Base-by-base conservation (phyloP, 495 filamentous ascomycete species). In the Gamarada debralockiae region DNA sequence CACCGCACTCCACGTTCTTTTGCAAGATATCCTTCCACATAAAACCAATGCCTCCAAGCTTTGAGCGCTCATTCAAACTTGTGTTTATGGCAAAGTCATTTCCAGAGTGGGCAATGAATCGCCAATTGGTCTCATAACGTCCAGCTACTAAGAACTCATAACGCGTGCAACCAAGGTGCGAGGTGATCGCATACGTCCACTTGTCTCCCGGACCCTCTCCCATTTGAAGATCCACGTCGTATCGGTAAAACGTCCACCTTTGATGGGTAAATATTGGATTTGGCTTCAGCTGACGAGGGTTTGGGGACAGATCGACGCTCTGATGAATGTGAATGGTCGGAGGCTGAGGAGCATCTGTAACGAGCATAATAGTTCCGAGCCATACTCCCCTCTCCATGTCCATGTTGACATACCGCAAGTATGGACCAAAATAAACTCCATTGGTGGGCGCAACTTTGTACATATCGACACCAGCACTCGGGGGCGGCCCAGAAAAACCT, bases 11-110 rank as follows among this genome's bases (percentile, higher is more conserved):
- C 36, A 87, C 81, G 66, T 98, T 95, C 75, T 96, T 97, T 68
- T 96, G 92, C 68, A 98, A 80, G 25, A 98, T 90, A 62, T 98
- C 93, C 58, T 96, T 96, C 93, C 93, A 98, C 93, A 98, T 95
- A 64, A 89, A 90, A 0, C 90, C 89, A 7, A 91, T 77, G 0
- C 93, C 93, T 21, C 95, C 95, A 1, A 97, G 73, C 42, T 85
- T 85, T 48, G 83, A 76, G 15, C 91, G 82, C 64, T 97, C 93
- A 61, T 85, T 89, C 47, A 89, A 82, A 58, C 82, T 90, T 0
- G 95, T 91, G 56, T 84, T 86, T 23, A 95, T 73, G 2, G 88
- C 83, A 68, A 97, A 98, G 65, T 97, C 93, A 62, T 97, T 97
- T 9, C 92, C 91, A 3, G 89, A 95, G 47, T 93, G 93, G 22